phyloP scores from a whole-genome alignment of 2,329 filamentous ascomycete species.

The Zasmidium cellare region DNA sequence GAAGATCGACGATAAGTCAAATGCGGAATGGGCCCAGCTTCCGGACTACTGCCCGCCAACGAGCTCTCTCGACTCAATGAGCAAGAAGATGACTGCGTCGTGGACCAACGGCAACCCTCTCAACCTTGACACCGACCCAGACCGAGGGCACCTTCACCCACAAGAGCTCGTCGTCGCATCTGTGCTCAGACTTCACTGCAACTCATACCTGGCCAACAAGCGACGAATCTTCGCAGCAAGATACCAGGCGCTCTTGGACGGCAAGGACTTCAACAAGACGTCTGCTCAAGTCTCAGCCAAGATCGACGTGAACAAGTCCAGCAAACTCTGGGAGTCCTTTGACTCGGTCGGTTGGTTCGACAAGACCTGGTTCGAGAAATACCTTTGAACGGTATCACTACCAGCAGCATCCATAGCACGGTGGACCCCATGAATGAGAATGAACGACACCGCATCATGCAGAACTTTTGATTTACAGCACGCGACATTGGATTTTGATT shows the following conservation, averaged over 20 bases:
- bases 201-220: slow-evolving; percentile 90
- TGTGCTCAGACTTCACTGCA: slow-evolving; percentile 78
- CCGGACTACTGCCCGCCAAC: slow-evolving; percentile 29
- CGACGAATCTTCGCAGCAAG: slow-evolving; percentile 82
- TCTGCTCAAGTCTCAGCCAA: slow-evolving; percentile 96
- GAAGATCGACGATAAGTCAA: slow-evolving; percentile 26
- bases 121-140: slow-evolving; percentile 71
- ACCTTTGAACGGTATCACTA: slow-evolving; percentile 7
- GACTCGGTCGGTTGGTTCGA: slow-evolving; percentile 54
- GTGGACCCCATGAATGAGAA: background rate
- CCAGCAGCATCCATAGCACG: background rate
- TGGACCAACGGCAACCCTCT: slow-evolving; percentile 68
- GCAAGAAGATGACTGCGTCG: slow-evolving; percentile 13
- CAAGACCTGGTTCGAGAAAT: slow-evolving; percentile 25
- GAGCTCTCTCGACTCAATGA: slow-evolving; percentile 21
- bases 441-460: background rate
- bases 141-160: slow-evolving; percentile 69
- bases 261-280: slow-evolving; percentile 90
- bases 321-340: slow-evolving; percentile 86
- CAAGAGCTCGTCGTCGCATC: slow-evolving; percentile 77
- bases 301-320: slow-evolving; percentile 97
- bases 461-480: background rate
- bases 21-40: slow-evolving; percentile 27
- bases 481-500: too few relatives aligned
- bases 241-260: slow-evolving; percentile 63